Evolutionary conservation across 768 basidiomycete genomes (phyloP).

Genomic region (Amanita rimosa): DNA sequence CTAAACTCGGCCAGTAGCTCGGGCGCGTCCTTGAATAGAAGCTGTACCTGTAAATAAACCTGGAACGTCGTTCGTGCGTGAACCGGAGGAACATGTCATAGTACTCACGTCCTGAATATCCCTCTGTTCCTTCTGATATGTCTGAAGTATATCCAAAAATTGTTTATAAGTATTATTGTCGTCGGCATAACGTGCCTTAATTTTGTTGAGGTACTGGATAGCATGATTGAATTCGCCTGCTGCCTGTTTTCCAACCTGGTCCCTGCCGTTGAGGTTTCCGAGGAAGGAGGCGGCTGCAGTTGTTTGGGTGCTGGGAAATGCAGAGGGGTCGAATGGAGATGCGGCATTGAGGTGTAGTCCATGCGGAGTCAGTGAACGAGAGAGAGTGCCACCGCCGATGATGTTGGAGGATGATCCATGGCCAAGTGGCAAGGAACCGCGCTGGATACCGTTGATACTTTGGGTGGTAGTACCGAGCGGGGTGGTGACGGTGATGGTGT

Average conservation of each 20-base stretch:
- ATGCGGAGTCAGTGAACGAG: slow-evolving; percentile 47
- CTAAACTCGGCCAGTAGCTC: slow-evolving; percentile 77
- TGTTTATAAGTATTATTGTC: slow-evolving; percentile 91
- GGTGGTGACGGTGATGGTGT: slow-evolving; percentile 74
- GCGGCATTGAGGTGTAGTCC: slow-evolving; percentile 27
- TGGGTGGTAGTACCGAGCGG: slow-evolving; percentile 65
- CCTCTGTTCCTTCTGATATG: slow-evolving; percentile 78
- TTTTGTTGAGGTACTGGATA: slow-evolving; percentile 96
- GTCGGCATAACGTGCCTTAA: slow-evolving; percentile 82
- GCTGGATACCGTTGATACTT: slow-evolving; percentile 30
- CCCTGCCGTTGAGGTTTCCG: slow-evolving; percentile 43
- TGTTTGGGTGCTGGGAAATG: slow-evolving; percentile 33
- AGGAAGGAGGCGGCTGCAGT: slow-evolving; percentile 57
- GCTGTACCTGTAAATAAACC: slow-evolving; percentile 72
- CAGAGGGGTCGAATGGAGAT: slow-evolving; percentile 26
- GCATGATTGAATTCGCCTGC: slow-evolving; percentile 82
- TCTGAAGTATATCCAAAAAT: slow-evolving; percentile 80
- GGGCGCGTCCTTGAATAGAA: slow-evolving; percentile 71
- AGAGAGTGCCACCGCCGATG: slow-evolving; percentile 25
- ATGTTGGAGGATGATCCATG: slow-evolving; percentile 18
- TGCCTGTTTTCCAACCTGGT: slow-evolving; percentile 38
- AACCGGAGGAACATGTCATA: slow-evolving; percentile 1
- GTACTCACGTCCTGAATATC: slow-evolving; percentile 56
- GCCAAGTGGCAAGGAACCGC: slow-evolving; percentile 14
- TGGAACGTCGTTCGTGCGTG: slow-evolving; percentile 30